These are phyloP conservation scores for Leptoxyphium fumago DNA, from an alignment of 2,329 filamentous ascomycete species.

Conservation along the genomic window DNA sequence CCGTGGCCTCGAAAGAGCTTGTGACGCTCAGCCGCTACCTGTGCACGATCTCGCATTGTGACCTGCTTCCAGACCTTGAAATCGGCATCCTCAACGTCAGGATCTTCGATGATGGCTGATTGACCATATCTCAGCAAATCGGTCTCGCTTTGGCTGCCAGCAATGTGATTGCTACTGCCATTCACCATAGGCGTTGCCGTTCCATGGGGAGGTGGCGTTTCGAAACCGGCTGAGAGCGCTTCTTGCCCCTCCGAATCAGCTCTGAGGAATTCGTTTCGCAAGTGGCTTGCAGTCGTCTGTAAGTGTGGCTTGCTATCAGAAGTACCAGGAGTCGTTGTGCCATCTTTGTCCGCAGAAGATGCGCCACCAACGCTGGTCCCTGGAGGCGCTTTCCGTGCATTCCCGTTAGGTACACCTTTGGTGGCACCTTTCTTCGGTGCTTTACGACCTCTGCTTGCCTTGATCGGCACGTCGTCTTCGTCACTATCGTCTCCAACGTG, in stretches of 20 bases:
- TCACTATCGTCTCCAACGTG: conserved; percentile 61
- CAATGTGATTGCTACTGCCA: conserved; percentile 39
- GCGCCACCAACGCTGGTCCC: neutral
- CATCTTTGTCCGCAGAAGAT: conserved; percentile 53
- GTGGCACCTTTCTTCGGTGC: conserved; percentile 56
- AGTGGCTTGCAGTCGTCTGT: conserved; percentile 32
- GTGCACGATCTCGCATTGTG: conserved; percentile 86
- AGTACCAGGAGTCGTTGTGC: conserved; percentile 44
- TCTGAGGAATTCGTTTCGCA: conserved; percentile 38
- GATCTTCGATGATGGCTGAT: conserved; percentile 57
- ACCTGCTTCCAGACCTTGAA: conserved; percentile 99
- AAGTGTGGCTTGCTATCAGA: conserved; percentile 57
- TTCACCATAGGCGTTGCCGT: conserved; percentile 66
- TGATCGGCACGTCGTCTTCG: conserved; percentile 63
- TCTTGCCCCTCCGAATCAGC: conserved; percentile 63
- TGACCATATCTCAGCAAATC: conserved; percentile 64
- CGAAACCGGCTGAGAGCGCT: conserved; percentile 67
- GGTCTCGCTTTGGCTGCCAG: conserved; percentile 69
- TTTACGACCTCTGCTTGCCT: conserved; percentile 88
- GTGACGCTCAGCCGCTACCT: conserved; percentile 72
- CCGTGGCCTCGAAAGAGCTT: conserved; percentile 73
- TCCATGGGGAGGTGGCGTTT: conserved; percentile 59
- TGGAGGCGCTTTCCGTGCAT: conserved; percentile 49
- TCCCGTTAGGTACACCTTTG: conserved; percentile 11
- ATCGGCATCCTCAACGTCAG: conserved; percentile 73